Base-by-base conservation (phyloP, 352 stramenopile species). In the Globisporangium ultimum region DNA sequence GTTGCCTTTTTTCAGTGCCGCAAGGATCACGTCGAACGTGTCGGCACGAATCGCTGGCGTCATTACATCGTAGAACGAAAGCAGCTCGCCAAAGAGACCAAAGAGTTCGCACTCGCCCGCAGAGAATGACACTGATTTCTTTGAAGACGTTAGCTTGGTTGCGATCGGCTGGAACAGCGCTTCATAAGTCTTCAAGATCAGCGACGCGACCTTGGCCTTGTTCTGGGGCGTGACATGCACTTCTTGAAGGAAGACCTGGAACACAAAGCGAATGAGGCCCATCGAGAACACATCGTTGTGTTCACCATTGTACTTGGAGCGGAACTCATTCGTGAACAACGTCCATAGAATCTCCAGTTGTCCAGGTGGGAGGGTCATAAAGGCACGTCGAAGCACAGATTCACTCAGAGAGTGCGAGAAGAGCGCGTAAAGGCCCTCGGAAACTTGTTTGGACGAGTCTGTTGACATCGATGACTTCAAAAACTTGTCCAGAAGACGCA, bases 211-310 rank as follows among this genome's bases (percentile, higher is more conserved):
- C 58, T 88, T 91, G 1, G 51, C 60, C 20, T 81, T 84, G 53
- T 87, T 91, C 59, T 91, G 74, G 38, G 82, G 79, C 22, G 79
- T 85, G 53, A 93, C 84, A 48, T 93, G 80, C 53, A 95, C 72
- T 65, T 95, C 84, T 56, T 93, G 80, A 1, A 89, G 53, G 28
- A 93, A 95, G 18, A 77, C 68, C 48, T 83, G 78, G 58, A 93
- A 88, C 7, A 94, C 52, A n/a, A 87, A 74, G 7, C 87, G 87
- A 21, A 78, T 78, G 56, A 93, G 60, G 1, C 69, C 66, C 28
- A 93, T 64, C 53, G 59, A 64, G 41, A 53, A 64, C 0, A 52
- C 36, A 7, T 62, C 40, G 32, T 41, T 68, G 18, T 41, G 20
- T 22, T 8, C 57, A n/a, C 24, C 41, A 34, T 53, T 63, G 12